phyloP scores from a whole-genome alignment of 164 flowering plant species.

The Dillenia turbinata region DNA sequence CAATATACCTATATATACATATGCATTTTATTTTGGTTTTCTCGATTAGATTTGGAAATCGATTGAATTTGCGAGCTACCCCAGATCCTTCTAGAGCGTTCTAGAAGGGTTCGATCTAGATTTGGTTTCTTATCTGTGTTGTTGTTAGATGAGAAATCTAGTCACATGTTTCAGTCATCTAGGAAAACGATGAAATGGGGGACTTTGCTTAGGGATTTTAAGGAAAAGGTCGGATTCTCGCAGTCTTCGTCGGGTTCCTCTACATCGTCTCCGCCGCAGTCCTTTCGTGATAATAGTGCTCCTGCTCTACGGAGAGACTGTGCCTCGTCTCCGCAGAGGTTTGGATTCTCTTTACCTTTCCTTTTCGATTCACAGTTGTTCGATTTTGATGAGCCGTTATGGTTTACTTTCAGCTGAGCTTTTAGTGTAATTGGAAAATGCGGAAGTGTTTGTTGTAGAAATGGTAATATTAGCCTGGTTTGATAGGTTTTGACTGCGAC shows the following conservation, averaged over 20 bases:
- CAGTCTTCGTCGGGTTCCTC: conserved; percentile 29
- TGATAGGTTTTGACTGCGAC: too few relatives aligned
- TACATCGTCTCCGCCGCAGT: conserved; percentile 19
- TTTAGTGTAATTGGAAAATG: background rate
- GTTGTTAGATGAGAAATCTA: conserved; percentile 16
- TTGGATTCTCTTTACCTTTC: background rate
- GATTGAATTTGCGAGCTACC: background rate
- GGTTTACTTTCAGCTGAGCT: background rate
- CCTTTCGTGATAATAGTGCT: conserved; percentile 8
- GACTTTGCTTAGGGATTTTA: conserved; percentile 91
- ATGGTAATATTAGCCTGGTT: background rate
- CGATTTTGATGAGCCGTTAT: too few relatives aligned
- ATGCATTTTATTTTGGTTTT: background rate
- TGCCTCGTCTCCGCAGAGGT: conserved; percentile 54
- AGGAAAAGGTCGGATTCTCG: conserved; percentile 86
- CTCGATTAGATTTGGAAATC: background rate
- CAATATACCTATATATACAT: conserved; percentile 8
- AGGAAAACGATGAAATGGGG: conserved; percentile 93
- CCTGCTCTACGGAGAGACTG: conserved; percentile 23
- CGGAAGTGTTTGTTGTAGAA: background rate
- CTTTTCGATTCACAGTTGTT: too few relatives aligned
- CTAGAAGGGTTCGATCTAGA: conserved; percentile 33
- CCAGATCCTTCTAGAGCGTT: conserved; percentile 15
- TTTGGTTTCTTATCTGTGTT: background rate
- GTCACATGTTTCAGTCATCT: conserved; percentile 41